These are phyloP conservation scores for Nematodospora anomalae DNA, from an alignment of 1,139 yeast species.

Conservation along the genomic window DNA sequence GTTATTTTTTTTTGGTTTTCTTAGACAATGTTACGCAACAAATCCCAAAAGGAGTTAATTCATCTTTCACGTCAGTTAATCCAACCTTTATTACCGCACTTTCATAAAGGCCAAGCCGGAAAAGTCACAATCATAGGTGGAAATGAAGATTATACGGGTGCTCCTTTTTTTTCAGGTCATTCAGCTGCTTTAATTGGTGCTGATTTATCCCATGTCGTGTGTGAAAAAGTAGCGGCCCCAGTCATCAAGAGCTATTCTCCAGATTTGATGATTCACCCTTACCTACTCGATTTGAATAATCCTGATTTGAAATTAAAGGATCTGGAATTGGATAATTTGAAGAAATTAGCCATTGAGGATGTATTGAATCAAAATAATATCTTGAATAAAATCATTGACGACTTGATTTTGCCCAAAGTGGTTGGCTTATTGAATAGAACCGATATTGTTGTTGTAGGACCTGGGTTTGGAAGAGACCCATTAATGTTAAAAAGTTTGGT, in stretches of 20 bases:
- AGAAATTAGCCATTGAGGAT: constrained; percentile 21
- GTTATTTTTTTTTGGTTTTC: no score
- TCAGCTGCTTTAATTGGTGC: constrained; percentile 85
- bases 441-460: constrained; percentile 86
- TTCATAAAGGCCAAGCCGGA: constrained; percentile 94
- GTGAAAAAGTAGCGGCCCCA: constrained; percentile 75
- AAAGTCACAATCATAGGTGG: constrained; percentile 89
- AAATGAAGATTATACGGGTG: constrained; percentile 93
- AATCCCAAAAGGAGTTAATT: constrained; percentile 48
- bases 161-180: constrained; percentile 87
- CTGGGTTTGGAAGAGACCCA: constrained; percentile 87
- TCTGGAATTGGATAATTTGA: constrained; percentile 19
- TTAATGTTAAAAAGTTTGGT: constrained; percentile 63
- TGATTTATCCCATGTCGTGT: constrained; percentile 83
- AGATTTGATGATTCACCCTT: constrained; percentile 95
- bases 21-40: constrained; percentile 25
- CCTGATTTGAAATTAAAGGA: constrained; percentile 19
- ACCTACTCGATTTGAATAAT: constrained; percentile 44
- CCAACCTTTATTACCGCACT: constrained; percentile 72
- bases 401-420: constrained; percentile 56
- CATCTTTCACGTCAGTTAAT: constrained; percentile 53
- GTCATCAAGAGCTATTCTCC: constrained; percentile 89
- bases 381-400: constrained; percentile 36
- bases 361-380: constrained; percentile 19
- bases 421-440: constrained; percentile 56